Evolutionary conservation across 1,284 basidiomycete genomes (phyloP).

Genomic region (Takashimella tepidaria): DNA sequence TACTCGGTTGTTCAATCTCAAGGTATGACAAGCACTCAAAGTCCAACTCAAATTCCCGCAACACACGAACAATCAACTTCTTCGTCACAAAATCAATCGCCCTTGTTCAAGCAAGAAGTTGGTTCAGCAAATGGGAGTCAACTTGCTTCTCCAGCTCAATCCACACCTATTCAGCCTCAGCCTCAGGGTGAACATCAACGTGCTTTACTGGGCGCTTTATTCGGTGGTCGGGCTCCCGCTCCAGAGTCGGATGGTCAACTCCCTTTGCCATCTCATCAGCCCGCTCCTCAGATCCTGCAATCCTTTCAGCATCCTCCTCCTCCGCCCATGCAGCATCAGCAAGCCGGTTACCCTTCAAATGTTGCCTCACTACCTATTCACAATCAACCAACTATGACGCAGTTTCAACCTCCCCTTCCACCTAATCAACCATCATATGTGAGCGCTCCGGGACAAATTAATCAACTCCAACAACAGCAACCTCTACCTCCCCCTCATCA

Average conservation of each 20-base stretch:
- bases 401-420: not conserved
- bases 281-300: not conserved
- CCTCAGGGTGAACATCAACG: slow-evolving; percentile 9
- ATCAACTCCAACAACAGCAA: slow-evolving; percentile 1
- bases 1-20: slow-evolving; percentile 9
- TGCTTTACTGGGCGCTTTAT: slow-evolving; percentile 11
- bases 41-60: not conserved
- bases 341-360: not conserved
- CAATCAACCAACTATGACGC: not conserved
- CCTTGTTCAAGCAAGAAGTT: not conserved
- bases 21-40: not conserved
- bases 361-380: not conserved
- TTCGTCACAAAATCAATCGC: not conserved
- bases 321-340: not conserved
- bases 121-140: not conserved
- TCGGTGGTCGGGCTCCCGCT: not conserved
- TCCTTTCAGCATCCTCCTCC: not conserved
- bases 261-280: not conserved
- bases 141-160: not conserved
- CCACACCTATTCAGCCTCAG: not conserved
- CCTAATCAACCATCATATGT: not conserved
- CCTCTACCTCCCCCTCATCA: not conserved
- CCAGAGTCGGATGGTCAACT: not conserved
- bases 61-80: not conserved
- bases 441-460: not conserved